A percentile compares a stretch with the other conserved stretches of the same genome.
These are phyloP conservation scores for Pythium plurisporium DNA, from an alignment of 352 stramenopile species.

Conservation along the genomic window DNA sequence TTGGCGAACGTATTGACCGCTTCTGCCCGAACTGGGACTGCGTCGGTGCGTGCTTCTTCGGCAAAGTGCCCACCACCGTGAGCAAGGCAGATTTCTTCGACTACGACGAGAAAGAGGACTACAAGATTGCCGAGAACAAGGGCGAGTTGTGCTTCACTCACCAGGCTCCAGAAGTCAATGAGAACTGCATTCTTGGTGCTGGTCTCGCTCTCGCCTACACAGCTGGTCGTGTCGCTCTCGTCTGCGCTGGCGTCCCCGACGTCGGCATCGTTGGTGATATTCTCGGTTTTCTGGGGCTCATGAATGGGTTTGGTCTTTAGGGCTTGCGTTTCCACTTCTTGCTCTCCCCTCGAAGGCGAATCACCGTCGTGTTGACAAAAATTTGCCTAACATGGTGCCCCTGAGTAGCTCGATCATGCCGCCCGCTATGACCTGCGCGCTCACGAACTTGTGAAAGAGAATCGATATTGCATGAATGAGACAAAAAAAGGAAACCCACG, in stretches of 20 bases:
- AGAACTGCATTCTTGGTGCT: not conserved
- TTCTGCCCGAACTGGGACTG: slow-evolving; percentile 2
- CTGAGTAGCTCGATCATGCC: too few relatives aligned
- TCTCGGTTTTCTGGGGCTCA: too few relatives aligned
- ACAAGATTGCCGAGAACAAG: not conserved
- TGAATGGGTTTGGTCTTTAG: not conserved
- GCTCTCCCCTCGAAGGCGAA: not conserved
- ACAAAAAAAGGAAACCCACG: too few relatives aligned
- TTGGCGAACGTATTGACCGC: not conserved
- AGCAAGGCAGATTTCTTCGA: slow-evolving; percentile 25
- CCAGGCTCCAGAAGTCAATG: not conserved
- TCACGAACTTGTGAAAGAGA: too few relatives aligned
- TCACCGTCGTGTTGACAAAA: too few relatives aligned
- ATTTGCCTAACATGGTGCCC: too few relatives aligned
- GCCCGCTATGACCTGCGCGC: too few relatives aligned
- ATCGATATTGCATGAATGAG: too few relatives aligned
- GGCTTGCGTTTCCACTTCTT: not conserved
- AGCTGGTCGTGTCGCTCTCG: not conserved
- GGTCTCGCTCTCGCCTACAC: not conserved
- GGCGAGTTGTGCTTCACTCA: not conserved
- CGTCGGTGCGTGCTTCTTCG: not conserved
- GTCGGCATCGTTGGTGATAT: not conserved
- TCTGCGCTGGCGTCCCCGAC: not conserved
- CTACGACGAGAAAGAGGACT: not conserved
- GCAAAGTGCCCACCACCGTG: not conserved